Conservation (phyloP, 106 monocot species). For the Narthecium ossifragum region DNA sequence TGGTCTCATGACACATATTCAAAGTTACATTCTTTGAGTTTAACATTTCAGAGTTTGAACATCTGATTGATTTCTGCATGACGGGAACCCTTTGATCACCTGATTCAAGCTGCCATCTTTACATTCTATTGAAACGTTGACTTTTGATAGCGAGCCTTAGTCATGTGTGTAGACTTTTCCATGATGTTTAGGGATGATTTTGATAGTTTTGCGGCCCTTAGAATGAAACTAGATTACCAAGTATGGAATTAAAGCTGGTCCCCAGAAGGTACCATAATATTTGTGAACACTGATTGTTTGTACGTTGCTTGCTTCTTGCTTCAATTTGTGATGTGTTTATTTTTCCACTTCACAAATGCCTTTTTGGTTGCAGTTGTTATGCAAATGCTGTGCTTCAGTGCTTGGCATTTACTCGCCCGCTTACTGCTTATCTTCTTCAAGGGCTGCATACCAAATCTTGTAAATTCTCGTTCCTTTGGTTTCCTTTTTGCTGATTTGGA, state of each 20-base stretch:
- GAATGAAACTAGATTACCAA: background rate
- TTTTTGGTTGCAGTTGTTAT: slow-evolving; percentile 72
- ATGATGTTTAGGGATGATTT: too few relatives aligned
- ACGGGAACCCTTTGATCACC: too few relatives aligned
- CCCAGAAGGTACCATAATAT: background rate
- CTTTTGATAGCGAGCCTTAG: too few relatives aligned
- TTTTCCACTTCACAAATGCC: slow-evolving; percentile 1
- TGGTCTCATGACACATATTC: too few relatives aligned
- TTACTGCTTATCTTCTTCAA: slow-evolving; percentile 68
- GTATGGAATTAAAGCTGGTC: background rate
- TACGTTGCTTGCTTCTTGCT: background rate
- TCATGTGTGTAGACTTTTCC: too few relatives aligned
- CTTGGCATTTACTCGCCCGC: slow-evolving; percentile 80
- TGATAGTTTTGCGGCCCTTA: background rate
- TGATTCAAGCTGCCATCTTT: too few relatives aligned
- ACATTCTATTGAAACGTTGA: too few relatives aligned
- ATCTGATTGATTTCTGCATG: too few relatives aligned
- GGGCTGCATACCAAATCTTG: slow-evolving; percentile 66
- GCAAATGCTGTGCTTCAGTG: slow-evolving; percentile 92
- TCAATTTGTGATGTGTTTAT: background rate
- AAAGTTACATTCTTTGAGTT: too few relatives aligned
- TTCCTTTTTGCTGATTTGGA: background rate
- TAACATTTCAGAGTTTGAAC: too few relatives aligned
- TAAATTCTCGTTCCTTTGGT: slow-evolving; percentile 14
- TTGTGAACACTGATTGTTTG: background rate